These are phyloP conservation scores for Podospora didyma DNA, from an alignment of 495 filamentous ascomycete species.

Conservation along the genomic window DNA sequence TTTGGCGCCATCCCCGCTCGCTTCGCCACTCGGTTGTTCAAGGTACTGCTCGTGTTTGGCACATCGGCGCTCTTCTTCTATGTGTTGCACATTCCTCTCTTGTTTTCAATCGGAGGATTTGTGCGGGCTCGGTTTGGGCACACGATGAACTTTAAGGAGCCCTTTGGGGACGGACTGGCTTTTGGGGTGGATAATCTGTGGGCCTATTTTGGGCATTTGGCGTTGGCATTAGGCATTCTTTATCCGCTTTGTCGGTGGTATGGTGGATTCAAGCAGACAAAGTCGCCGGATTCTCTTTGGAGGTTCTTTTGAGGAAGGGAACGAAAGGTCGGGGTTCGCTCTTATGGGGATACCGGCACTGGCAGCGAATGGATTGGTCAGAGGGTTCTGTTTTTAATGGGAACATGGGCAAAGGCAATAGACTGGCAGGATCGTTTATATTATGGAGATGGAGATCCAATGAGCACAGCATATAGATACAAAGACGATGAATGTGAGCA, in stretches of 20 bases:
- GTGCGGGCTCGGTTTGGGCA: constrained; percentile 12
- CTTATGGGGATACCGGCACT: too few relatives aligned
- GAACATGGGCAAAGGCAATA: too few relatives aligned
- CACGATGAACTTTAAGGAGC: constrained; percentile 1
- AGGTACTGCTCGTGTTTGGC: constrained; percentile 27
- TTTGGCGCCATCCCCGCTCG: constrained; percentile 20
- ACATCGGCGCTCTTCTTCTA: constrained; percentile 36
- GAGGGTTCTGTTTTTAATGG: too few relatives aligned
- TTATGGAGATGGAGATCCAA: too few relatives aligned
- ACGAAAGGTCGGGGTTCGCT: too few relatives aligned
- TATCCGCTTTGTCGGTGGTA: constrained; percentile 29
- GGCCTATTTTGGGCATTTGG: constrained; percentile 18
- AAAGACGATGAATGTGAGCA: too few relatives aligned
- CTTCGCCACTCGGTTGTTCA: constrained; percentile 12
- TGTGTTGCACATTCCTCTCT: constrained; percentile 22
- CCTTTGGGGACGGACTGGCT: constrained; percentile 2
- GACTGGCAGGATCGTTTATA: too few relatives aligned
- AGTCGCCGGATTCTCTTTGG: constrained; percentile 28
- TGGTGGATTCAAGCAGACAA: constrained; percentile 25
- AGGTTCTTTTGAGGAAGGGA: constrained; percentile 26
- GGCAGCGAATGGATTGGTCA: too few relatives aligned
- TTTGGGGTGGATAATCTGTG: constrained; percentile 22
- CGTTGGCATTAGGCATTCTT: constrained; percentile 16
- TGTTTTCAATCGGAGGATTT: constrained; percentile 6
- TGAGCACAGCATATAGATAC: too few relatives aligned